A percentile compares a stretch with the other conserved stretches of the same genome.
phyloP scores from a whole-genome alignment of 768 basidiomycete genomes.

The Xerocomus spinulosus region DNA sequence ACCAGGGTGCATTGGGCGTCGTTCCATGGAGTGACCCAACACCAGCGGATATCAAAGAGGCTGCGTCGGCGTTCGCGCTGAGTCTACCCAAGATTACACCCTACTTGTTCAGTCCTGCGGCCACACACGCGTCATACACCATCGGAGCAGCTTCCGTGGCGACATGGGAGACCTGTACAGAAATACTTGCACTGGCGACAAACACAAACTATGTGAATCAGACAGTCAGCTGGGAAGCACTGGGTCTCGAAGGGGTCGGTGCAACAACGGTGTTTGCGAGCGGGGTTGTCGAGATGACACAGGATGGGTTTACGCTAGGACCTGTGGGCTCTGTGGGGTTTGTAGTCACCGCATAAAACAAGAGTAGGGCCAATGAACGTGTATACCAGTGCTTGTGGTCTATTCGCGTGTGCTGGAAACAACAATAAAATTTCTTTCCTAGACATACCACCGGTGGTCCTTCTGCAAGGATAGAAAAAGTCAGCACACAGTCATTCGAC shows the following conservation, averaged over 20 bases:
- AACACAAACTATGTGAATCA: constrained; percentile 45
- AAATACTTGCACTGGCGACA: constrained; percentile 46
- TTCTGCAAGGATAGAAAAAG: neutral
- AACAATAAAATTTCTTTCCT: too few relatives aligned
- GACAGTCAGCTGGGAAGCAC: constrained; percentile 30
- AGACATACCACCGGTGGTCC: too few relatives aligned
- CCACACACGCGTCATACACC: constrained; percentile 38
- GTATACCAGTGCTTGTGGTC: too few relatives aligned
- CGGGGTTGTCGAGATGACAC: constrained; percentile 7
- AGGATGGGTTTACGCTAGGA: constrained; percentile 18
- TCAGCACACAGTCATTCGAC: neutral
- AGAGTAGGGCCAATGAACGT: too few relatives aligned
- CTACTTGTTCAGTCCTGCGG: constrained; percentile 42
- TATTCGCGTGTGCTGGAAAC: too few relatives aligned
- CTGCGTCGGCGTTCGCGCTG: constrained; percentile 46
- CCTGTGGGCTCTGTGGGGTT: constrained; percentile 24
- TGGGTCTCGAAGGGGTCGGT: constrained; percentile 18
- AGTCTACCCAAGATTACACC: constrained; percentile 42
- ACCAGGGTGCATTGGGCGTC: constrained; percentile 62
- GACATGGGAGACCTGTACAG: constrained; percentile 40
- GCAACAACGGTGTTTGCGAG: constrained; percentile 9
- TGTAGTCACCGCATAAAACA: constrained; percentile 1
- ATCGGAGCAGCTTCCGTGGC: constrained; percentile 44
- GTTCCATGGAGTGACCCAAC: constrained; percentile 51
- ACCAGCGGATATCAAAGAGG: constrained; percentile 46